Evolutionary conservation across 2,329 filamentous ascomycete species (phyloP), one percentile per base, ranked within the genome.

Genomic region (Didymella keratinophila): DNA sequence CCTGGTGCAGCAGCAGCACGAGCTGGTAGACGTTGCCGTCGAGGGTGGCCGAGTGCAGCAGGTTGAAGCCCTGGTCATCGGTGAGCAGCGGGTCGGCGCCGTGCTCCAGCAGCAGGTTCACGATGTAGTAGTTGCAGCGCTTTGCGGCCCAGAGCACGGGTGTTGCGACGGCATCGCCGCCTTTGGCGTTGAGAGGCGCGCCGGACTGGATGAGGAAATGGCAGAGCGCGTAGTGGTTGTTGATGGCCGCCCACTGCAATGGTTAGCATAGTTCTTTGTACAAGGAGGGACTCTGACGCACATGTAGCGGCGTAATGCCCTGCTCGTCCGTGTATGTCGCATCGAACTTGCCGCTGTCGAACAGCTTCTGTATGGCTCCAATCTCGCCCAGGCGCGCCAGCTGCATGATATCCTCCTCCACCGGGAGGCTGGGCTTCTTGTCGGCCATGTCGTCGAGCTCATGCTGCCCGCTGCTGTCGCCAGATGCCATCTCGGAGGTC

Each of bases 161-260:
- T 42, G 95, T 98, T 16, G 95, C 94, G 41, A 96, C 85, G 10
- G 93, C 97, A 73, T 98, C 94, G 77, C 95, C 95, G 77, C 96
- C 95, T 78, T 96, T 97, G 63, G 88, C 89, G 79, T 99, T 98
- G 71, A 98, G 90, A 74, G 96, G 90, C 72, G 93, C 95, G 72
- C 93, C 93, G 47, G 82, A 82, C 65, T 90, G 91, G 74, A 99
- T 86, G 43, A 99, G 87, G 78, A 96, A 97, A 78, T 95, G 94
- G 85, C 94, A 97, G 83, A 98, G 93, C 66, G 92, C 91, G 80
- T 94, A 96, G 76, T 97, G 95, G 74, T 98, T 98, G 81, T 99
- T 99, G 77, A 99, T 98, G 36, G 96, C 92, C 45, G 95, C 95
- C 95, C 95, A 99, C 92, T 99, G 75, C 21, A 52, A 25, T 47